These are phyloP conservation scores for Melampsora larici-populina DNA, from an alignment of 1,284 basidiomycete genomes.

Conservation along the genomic window DNA sequence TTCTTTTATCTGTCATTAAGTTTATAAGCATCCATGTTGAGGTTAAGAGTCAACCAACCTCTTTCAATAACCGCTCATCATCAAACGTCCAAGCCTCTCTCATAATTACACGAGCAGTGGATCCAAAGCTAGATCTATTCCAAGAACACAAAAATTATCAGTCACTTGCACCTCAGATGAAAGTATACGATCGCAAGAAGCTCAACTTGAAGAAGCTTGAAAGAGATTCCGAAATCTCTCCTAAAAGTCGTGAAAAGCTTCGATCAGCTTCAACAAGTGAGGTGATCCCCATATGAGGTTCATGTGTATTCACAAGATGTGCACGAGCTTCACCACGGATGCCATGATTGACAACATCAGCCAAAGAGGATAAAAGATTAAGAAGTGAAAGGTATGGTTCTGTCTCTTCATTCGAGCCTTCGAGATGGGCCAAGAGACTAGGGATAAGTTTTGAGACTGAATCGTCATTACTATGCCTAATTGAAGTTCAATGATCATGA, in stretches of 20 bases:
- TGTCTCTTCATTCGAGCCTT: constrained; percentile 13
- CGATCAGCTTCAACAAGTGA: constrained; percentile 25
- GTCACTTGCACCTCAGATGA: neutral
- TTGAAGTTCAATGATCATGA: constrained; percentile 9
- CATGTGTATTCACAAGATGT: constrained; percentile 32
- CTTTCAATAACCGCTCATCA: constrained; percentile 22
- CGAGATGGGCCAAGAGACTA: constrained; percentile 18
- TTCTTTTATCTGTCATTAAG: neutral
- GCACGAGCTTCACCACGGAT: constrained; percentile 2
- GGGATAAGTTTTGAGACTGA: constrained; percentile 8
- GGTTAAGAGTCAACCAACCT: neutral
- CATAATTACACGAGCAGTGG: constrained; percentile 6
- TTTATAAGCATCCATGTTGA: neutral
- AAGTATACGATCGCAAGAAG: neutral
- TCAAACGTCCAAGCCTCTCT: constrained; percentile 37
- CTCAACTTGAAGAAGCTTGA: constrained; percentile 21
- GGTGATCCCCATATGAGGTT: constrained; percentile 14
- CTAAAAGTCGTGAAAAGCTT: constrained; percentile 11
- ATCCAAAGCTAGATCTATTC: constrained; percentile 5
- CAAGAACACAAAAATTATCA: neutral
- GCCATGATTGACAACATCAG: no score
- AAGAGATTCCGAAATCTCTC: constrained; percentile 16
- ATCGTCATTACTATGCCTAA: neutral
- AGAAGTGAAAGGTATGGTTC: no score
- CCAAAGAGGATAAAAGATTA: no score